phyloP scores from a whole-genome alignment of 2,329 filamentous ascomycete genomes.

The Gnomoniopsis sp. region DNA sequence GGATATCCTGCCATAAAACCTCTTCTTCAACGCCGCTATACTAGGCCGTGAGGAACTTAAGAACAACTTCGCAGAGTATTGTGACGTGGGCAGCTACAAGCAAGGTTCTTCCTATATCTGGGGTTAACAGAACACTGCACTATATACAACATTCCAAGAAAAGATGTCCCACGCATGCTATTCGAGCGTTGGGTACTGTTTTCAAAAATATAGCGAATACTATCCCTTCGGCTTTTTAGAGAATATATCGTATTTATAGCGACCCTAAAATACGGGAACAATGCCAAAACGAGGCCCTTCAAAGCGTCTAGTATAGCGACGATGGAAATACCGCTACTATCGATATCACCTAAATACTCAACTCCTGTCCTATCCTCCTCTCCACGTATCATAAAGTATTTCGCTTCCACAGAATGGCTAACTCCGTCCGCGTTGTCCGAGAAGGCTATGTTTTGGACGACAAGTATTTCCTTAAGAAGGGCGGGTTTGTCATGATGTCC shows the following conservation, averaged over 20 bases:
- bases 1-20: slow-evolving; percentile 18
- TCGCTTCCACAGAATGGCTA: slow-evolving; percentile 9
- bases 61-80: slow-evolving; percentile 12
- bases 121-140: slow-evolving; percentile 12
- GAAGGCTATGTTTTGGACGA: slow-evolving; percentile 28
- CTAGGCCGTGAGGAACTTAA: background rate
- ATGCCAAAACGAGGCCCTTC: background rate
- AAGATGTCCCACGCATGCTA: background rate
- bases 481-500: slow-evolving; percentile 26
- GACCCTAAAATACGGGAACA: background rate
- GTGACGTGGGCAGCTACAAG: slow-evolving; percentile 8
- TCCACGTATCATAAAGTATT: slow-evolving; percentile 14
- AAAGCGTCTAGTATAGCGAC: background rate
- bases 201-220: slow-evolving; percentile 14
- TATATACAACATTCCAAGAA: background rate
- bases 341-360: background rate
- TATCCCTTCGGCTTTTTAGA: slow-evolving; percentile 10
- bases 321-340: background rate
- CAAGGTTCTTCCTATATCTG: slow-evolving; percentile 16
- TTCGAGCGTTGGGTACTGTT: slow-evolving; percentile 4
- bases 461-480: slow-evolving; percentile 21
- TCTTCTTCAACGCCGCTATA: slow-evolving; percentile 5
- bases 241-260: slow-evolving; percentile 12
- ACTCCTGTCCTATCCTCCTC: slow-evolving; percentile 7
- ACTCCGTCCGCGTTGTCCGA: slow-evolving; percentile 32